Conservation (phyloP, 148 eudicot species). For the Rhododendron molle region DNA sequence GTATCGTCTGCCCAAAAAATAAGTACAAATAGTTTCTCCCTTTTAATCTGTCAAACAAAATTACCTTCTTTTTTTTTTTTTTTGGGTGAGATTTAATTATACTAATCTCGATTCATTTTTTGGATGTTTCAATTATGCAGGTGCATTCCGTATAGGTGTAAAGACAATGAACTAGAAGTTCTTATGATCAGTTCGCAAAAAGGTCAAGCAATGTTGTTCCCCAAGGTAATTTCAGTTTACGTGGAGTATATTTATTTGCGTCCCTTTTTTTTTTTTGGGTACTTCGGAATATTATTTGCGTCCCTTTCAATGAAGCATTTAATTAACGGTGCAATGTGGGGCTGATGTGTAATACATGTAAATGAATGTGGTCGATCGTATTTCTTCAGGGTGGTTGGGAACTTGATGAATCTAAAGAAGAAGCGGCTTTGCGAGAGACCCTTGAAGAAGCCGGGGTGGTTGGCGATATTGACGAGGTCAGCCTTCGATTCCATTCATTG, state of each 20-base stretch:
- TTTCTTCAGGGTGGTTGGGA: constrained; percentile 73
- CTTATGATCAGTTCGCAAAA: constrained; percentile 58
- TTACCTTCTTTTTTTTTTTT: not conserved
- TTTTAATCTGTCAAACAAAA: not conserved
- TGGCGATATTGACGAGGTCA: constrained; percentile 44
- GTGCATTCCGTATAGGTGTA: constrained; percentile 52
- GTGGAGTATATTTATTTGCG: not conserved
- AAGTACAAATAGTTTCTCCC: not conserved
- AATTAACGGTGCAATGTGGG: not conserved
- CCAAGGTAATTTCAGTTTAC: constrained; percentile 38
- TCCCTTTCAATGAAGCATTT: not conserved
- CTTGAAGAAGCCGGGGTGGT: constrained; percentile 71
- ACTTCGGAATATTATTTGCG: not conserved
- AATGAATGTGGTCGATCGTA: not conserved
- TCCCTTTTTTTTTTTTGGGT: not conserved
- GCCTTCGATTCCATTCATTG: not conserved
- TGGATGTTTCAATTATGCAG: constrained; percentile 20
- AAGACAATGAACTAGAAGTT: constrained; percentile 39
- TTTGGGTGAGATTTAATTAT: not conserved
- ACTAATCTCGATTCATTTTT: not conserved
- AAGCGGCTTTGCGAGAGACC: constrained; percentile 56
- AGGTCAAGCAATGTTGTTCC: constrained; percentile 57
- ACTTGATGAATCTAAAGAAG: constrained; percentile 54
- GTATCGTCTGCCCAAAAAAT: not conserved
- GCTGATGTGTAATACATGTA: not conserved